These are phyloP conservation scores for Saxispiralis lemnorum DNA, from an alignment of 495 filamentous ascomycete genomes.

Conservation along the genomic window DNA sequence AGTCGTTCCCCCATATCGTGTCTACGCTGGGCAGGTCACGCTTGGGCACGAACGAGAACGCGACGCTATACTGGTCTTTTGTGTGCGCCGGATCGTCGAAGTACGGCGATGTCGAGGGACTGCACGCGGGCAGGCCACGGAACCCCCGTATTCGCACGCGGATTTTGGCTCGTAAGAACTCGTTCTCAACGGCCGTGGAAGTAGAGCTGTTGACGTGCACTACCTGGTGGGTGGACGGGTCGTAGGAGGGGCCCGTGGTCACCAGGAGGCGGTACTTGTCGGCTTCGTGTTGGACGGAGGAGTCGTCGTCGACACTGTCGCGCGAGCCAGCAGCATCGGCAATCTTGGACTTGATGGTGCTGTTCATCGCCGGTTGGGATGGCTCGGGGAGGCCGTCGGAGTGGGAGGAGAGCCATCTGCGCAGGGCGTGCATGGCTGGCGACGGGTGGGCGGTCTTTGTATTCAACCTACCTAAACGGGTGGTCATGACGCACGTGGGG, in stretches of 20 bases:
- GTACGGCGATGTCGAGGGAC: constrained; percentile 41
- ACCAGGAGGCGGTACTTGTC: constrained; percentile 50
- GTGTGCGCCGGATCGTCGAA: constrained; percentile 53
- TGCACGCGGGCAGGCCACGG: constrained; percentile 22
- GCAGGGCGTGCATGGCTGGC: too few species aligned
- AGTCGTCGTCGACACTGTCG: constrained; percentile 1
- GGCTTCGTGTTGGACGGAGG: background rate
- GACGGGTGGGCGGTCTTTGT: too few species aligned
- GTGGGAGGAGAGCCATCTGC: too few species aligned
- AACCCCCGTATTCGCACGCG: constrained; percentile 53
- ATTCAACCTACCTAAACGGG: too few species aligned
- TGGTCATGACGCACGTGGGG: too few species aligned
- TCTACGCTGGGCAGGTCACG: constrained; percentile 44
- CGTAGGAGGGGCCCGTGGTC: constrained; percentile 59
- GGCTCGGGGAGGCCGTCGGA: too few species aligned
- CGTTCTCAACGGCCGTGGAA: constrained; percentile 39
- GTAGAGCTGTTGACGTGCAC: constrained; percentile 54
- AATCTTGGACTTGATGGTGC: background rate
- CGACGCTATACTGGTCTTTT: constrained; percentile 66
- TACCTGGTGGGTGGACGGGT: constrained; percentile 41
- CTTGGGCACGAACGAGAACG: constrained; percentile 54
- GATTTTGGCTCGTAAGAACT: constrained; percentile 41
- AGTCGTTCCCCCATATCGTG: constrained; percentile 82
- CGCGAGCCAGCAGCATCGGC: background rate
- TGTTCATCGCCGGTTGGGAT: too few species aligned